Evolutionary conservation across 1,139 yeast genomes (phyloP).

Genomic region (Saccharomyces hybrid): DNA sequence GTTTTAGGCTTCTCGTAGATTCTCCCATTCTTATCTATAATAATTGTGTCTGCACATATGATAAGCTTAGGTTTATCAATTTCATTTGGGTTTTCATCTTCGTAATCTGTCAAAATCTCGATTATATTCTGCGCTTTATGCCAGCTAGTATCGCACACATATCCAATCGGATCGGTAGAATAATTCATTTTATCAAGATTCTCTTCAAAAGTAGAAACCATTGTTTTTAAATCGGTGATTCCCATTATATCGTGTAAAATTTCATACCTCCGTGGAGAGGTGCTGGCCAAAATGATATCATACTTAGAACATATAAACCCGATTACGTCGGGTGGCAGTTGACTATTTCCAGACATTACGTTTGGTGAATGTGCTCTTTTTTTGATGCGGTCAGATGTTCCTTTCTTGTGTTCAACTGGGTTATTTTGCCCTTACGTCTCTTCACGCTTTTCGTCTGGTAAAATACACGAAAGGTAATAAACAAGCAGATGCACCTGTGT

Average conservation of each 20-base stretch:
- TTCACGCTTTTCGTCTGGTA: background rate
- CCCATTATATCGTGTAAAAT: slow-evolving; percentile 57
- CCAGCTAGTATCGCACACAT: slow-evolving; percentile 63
- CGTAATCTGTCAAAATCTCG: slow-evolving; percentile 30
- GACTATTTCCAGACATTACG: background rate
- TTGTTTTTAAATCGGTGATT: slow-evolving; percentile 42
- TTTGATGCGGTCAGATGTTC: background rate
- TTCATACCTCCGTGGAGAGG: slow-evolving; percentile 73
- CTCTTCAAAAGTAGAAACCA: slow-evolving; percentile 51
- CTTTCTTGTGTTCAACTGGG: background rate
- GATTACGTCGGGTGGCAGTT: background rate
- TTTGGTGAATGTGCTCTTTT: background rate
- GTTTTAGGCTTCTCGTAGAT: slow-evolving; percentile 73
- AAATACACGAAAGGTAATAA: background rate
- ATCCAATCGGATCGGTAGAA: slow-evolving; percentile 33
- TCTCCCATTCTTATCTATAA: slow-evolving; percentile 52
- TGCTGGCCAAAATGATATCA: slow-evolving; percentile 61
- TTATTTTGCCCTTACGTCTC: background rate
- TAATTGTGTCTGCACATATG: slow-evolving; percentile 75
- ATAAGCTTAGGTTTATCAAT: slow-evolving; percentile 27
- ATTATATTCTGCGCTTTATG: slow-evolving; percentile 57
- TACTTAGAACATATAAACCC: slow-evolving; percentile 6
- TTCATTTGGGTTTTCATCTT: slow-evolving; percentile 5
- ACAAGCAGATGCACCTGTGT: slow-evolving; percentile 23
- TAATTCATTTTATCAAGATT: slow-evolving; percentile 49